These are phyloP conservation scores for Pholiota adiposa DNA, from an alignment of 1,284 basidiomycete genomes.

Conservation along the genomic window DNA sequence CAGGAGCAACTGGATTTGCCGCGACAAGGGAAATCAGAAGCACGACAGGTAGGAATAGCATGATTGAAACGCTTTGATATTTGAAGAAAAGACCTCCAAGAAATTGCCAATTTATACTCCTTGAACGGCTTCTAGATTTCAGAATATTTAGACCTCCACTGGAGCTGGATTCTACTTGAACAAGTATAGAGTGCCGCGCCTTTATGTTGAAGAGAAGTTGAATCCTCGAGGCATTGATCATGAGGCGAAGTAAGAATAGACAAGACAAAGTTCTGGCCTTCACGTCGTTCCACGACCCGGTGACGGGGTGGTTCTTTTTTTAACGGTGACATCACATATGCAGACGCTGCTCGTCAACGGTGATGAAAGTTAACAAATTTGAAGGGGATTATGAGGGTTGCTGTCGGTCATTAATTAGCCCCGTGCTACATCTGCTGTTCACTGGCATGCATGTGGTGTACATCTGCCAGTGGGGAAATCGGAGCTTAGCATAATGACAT, in stretches of 20 bases:
- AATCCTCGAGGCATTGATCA: not conserved
- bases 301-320: not conserved
- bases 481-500: no score
- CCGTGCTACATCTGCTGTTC: no score
- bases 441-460: no score
- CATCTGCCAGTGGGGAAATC: no score
- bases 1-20: constrained; percentile 6
- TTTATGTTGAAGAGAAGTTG: not conserved
- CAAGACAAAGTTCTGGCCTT: not conserved
- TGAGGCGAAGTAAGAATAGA: not conserved
- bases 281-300: not conserved
- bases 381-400: no score
- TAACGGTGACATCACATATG: not conserved
- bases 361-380: no score
- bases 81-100: not conserved
- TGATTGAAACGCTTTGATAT: not conserved
- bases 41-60: constrained; percentile 3
- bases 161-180: not conserved
- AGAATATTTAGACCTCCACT: not conserved
- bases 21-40: not conserved
- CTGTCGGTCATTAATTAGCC: no score
- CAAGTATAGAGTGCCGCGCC: not conserved
- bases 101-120: not conserved
- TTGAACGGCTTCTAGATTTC: not conserved
- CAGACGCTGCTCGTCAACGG: no score